Evolutionary conservation across 331 rosid genomes (phyloP).

Genomic region (Acacia pycnantha): DNA sequence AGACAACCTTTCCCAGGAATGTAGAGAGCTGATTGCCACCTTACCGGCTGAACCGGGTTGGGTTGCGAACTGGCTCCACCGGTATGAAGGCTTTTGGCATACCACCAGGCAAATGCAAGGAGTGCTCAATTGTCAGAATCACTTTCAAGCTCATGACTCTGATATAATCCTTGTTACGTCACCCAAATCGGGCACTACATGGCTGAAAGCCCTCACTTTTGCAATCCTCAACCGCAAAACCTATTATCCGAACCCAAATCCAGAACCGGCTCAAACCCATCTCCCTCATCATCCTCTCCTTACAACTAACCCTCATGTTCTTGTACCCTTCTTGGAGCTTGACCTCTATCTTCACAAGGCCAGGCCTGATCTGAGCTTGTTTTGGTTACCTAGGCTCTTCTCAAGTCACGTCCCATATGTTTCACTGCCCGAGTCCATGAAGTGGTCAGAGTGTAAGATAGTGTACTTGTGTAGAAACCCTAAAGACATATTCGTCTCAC

Average conservation of each 20-base stretch:
- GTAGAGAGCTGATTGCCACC: conserved; percentile 25
- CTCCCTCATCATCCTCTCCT: conserved; percentile 34
- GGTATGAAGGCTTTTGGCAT: conserved; percentile 49
- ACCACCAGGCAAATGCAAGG: conserved; percentile 28
- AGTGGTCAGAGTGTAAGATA: not conserved
- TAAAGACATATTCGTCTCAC: conserved; percentile 44
- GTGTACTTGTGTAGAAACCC: conserved; percentile 35
- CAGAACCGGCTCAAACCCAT: not conserved
- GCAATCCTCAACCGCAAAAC: conserved; percentile 4
- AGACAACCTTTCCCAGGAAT: conserved; percentile 18
- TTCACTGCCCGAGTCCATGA: conserved; percentile 28
- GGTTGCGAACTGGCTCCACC: conserved; percentile 29
- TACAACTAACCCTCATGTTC: conserved; percentile 35
- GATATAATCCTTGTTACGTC: conserved; percentile 34
- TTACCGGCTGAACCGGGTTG: conserved; percentile 35
- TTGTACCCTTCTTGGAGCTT: conserved; percentile 43
- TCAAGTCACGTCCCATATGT: conserved; percentile 33
- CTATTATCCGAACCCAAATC: not conserved
- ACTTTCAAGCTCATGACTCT: conserved; percentile 33
- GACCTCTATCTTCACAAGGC: not conserved
- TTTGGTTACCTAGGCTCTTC: conserved; percentile 16
- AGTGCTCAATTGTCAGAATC: conserved; percentile 27
- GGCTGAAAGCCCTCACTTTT: conserved; percentile 45
- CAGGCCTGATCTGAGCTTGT: conserved; percentile 6
- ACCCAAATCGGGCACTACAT: conserved; percentile 48